These are phyloP conservation scores for Populus tomentosa DNA, from an alignment of 441 rosid species.

Conservation along the genomic window DNA sequence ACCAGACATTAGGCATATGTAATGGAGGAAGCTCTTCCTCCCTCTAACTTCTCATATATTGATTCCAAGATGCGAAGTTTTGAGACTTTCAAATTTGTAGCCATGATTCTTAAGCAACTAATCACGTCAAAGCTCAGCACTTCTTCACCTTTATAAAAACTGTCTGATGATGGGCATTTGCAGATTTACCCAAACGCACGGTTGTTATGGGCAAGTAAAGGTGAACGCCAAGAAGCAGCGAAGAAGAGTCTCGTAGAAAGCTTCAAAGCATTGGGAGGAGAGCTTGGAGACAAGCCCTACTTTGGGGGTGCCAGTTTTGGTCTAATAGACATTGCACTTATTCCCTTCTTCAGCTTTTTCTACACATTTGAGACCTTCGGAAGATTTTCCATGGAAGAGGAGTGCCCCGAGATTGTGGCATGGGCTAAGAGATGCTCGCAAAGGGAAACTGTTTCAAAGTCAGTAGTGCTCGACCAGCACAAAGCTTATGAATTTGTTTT, in stretches of 20 bases:
- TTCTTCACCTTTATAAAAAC: too few species aligned
- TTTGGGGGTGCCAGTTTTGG: slow-evolving; percentile 7
- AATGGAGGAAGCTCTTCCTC: too few species aligned
- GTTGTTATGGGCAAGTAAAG: too few species aligned
- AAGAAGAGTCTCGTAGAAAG: neutral
- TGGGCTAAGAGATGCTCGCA: slow-evolving; percentile 7
- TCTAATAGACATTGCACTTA: neutral
- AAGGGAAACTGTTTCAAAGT: slow-evolving; percentile 1
- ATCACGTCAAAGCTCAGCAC: too few species aligned
- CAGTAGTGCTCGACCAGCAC: neutral
- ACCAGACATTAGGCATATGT: too few species aligned
- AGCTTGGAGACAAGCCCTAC: neutral
- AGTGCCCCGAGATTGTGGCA: neutral
- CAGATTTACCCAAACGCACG: too few species aligned
- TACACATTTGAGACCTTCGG: neutral
- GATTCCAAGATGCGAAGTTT: too few species aligned
- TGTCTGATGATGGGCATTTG: too few species aligned
- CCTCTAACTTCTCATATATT: too few species aligned
- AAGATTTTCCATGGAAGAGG: neutral
- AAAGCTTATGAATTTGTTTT: neutral
- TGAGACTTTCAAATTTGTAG: too few species aligned
- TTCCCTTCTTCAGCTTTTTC: neutral
- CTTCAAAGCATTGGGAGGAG: neutral
- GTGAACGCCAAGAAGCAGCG: too few species aligned
- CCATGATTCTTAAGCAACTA: too few species aligned